These are phyloP conservation scores for Dichotomopilus funicola DNA, from an alignment of 2,329 filamentous ascomycete genomes.

Conservation along the genomic window DNA sequence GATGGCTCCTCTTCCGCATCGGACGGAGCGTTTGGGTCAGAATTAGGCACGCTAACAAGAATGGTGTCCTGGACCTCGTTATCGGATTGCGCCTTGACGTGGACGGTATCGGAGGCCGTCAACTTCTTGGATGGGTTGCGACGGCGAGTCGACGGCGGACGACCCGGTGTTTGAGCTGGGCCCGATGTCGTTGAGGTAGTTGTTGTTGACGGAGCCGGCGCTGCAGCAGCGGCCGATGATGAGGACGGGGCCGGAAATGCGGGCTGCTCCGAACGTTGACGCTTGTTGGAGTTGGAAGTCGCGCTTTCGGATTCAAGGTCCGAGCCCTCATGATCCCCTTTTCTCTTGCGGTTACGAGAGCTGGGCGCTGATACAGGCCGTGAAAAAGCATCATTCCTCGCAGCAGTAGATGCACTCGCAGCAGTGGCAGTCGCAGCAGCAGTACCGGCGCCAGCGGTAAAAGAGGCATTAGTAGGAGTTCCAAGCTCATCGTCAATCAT, in stretches of 20 bases:
- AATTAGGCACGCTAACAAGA: slow-evolving; percentile 43
- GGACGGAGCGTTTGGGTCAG: slow-evolving; percentile 28
- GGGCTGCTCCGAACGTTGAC: slow-evolving; percentile 27
- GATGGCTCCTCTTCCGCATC: slow-evolving; percentile 26
- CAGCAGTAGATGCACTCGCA: neutral
- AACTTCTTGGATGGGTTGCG: slow-evolving; percentile 36
- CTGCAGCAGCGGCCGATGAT: too few species aligned
- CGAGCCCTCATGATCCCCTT: slow-evolving; percentile 24
- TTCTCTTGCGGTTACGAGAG: slow-evolving; percentile 34
- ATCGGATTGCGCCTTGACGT: slow-evolving; percentile 30
- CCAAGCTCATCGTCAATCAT: slow-evolving; percentile 39
- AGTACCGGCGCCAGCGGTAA: too few species aligned
- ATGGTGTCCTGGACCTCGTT: slow-evolving; percentile 52
- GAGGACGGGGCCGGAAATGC: too few species aligned
- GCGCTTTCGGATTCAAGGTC: slow-evolving; percentile 32
- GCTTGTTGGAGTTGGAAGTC: slow-evolving; percentile 31
- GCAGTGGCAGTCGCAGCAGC: too few species aligned
- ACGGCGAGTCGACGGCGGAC: slow-evolving; percentile 33
- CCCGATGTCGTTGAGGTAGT: too few species aligned
- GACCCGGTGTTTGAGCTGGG: slow-evolving; percentile 15
- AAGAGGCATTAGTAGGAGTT: slow-evolving; percentile 11
- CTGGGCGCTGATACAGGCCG: neutral
- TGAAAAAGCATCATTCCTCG: neutral
- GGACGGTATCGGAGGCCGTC: slow-evolving; percentile 27
- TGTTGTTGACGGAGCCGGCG: too few species aligned